These are phyloP conservation scores for Dendrobium chrysotoxum DNA, from an alignment of 106 monocot species.

Conservation along the genomic window DNA sequence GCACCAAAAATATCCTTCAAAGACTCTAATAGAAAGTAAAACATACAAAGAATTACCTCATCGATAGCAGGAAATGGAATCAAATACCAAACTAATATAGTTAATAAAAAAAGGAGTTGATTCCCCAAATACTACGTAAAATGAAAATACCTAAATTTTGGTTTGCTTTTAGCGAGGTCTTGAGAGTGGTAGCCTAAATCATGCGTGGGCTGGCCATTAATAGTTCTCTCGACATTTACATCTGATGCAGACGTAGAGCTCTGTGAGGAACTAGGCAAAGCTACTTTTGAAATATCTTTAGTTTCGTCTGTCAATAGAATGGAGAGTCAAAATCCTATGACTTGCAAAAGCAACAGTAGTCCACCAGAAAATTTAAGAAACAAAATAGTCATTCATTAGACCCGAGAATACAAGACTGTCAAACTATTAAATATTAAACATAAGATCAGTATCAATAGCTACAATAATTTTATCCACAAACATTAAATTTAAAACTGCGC, in stretches of 20 bases:
- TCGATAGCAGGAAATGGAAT: background rate
- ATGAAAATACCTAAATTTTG: slow-evolving; percentile 2
- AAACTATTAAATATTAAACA: background rate
- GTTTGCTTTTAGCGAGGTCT: background rate
- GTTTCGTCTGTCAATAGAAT: background rate
- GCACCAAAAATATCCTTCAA: background rate
- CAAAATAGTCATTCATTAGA: background rate
- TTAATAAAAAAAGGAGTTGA: background rate
- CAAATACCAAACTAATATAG: background rate
- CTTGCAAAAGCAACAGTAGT: background rate
- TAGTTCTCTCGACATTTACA: background rate
- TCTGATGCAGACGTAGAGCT: background rate
- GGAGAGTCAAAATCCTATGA: background rate
- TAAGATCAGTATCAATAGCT: background rate
- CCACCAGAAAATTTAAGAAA: background rate
- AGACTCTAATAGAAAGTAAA: background rate
- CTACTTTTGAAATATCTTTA: background rate
- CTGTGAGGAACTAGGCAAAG: background rate
- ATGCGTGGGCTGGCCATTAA: background rate
- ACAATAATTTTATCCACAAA: background rate
- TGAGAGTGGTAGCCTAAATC: background rate
- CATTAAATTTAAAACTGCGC: background rate
- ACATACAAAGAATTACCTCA: background rate
- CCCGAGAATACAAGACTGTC: background rate
- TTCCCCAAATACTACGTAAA: background rate